These are phyloP conservation scores for Erodium texanum DNA, from an alignment of 441 rosid species.

Conservation along the genomic window DNA sequence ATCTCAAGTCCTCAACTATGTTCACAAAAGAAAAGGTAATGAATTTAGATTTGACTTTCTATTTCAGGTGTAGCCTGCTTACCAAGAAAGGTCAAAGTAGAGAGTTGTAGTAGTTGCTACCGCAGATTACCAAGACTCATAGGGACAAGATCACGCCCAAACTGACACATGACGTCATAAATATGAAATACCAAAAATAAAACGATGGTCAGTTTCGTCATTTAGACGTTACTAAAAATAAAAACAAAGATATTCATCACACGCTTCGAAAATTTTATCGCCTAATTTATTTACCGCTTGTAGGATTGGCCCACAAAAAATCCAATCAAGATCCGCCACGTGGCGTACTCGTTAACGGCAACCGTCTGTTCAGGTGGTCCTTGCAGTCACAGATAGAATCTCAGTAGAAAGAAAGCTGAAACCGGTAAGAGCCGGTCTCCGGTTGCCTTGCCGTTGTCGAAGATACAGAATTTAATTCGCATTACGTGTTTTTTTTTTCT, in stretches of 20 bases:
- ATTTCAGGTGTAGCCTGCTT: too few species aligned
- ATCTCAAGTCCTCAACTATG: too few species aligned
- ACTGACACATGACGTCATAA: neutral
- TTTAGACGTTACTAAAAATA: neutral
- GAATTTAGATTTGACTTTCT: too few species aligned
- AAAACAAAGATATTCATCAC: neutral
- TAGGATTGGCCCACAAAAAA: neutral
- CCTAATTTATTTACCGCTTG: neutral
- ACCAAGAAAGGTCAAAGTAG: too few species aligned
- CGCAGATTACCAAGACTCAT: too few species aligned
- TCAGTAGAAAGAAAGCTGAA: neutral
- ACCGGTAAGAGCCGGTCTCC: neutral
- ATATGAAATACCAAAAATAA: neutral
- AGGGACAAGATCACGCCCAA: too few species aligned
- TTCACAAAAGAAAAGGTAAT: too few species aligned
- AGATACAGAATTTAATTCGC: too few species aligned
- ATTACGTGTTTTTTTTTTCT: neutral
- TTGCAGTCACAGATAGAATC: neutral
- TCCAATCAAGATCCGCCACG: neutral
- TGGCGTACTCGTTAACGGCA: neutral
- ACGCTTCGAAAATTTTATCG: neutral
- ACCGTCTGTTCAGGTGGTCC: neutral
- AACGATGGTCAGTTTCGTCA: neutral
- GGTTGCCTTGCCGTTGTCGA: neutral
- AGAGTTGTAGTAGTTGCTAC: too few species aligned